phyloP scores from a whole-genome alignment of 2,329 filamentous ascomycete genomes.

The Chaetoscypha palmicola region DNA sequence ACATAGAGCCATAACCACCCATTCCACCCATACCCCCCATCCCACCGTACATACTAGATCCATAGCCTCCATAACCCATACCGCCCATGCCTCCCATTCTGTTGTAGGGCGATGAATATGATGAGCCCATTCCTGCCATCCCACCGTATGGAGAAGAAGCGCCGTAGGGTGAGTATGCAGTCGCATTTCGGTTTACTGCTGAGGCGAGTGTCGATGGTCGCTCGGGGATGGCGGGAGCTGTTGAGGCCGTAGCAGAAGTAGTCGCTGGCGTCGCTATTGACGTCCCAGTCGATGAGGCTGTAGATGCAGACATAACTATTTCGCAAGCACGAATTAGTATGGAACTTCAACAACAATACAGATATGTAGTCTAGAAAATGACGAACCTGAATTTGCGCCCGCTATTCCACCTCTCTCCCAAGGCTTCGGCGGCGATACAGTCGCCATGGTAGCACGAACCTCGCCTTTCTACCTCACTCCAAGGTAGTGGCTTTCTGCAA shows the following conservation, averaged over 20 bases:
- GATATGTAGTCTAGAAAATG: no score
- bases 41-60: slow-evolving; percentile 29
- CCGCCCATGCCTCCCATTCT: slow-evolving; percentile 32
- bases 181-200: slow-evolving; percentile 80
- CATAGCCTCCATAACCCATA: slow-evolving; percentile 36
- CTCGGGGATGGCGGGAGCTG: slow-evolving; percentile 66
- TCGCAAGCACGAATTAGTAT: slow-evolving; percentile 11
- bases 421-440: slow-evolving; percentile 88
- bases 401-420: slow-evolving; percentile 68
- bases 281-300: slow-evolving; percentile 34
- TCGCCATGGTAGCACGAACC: slow-evolving; percentile 30
- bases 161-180: slow-evolving; percentile 65
- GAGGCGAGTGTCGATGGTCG: slow-evolving; percentile 71
- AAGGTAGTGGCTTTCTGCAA: slow-evolving; percentile 5
- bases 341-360: slow-evolving; percentile 11
- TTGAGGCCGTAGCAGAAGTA: slow-evolving; percentile 35
- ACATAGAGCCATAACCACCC: slow-evolving; percentile 33
- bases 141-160: slow-evolving; percentile 39
- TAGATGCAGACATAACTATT: slow-evolving; percentile 33
- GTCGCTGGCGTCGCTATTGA: slow-evolving; percentile 38
- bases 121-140: slow-evolving; percentile 25
- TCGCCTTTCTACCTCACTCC: slow-evolving; percentile 5
- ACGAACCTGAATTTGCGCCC: slow-evolving; percentile 27
- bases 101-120: slow-evolving; percentile 24
- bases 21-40: slow-evolving; percentile 33